These are phyloP conservation scores for Tillandsia fasciculata DNA, from an alignment of 176 grass and related monocot genomes.

Conservation along the genomic window DNA sequence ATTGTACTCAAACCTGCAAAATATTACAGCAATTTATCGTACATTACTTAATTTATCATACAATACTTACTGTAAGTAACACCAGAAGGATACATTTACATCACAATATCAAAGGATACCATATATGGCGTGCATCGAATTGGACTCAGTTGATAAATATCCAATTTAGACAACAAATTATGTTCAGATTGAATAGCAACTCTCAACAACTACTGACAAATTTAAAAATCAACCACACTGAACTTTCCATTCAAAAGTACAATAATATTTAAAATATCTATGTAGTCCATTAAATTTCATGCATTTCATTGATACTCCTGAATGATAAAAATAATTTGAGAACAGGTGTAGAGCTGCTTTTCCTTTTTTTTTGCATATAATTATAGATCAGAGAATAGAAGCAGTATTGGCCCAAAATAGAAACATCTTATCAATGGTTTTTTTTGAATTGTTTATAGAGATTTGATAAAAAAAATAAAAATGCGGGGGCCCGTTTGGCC, in stretches of 20 bases:
- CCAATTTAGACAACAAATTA: not conserved
- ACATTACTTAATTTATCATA: slow-evolving; percentile 12
- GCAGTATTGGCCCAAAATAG: too few species aligned
- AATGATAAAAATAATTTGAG: too few species aligned
- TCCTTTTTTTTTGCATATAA: too few species aligned
- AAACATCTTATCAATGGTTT: too few species aligned
- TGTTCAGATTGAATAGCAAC: too few species aligned
- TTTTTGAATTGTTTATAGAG: too few species aligned
- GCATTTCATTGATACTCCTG: not conserved
- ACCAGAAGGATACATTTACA: not conserved
- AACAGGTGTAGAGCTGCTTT: too few species aligned
- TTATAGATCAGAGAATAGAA: too few species aligned
- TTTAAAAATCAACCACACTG: not conserved
- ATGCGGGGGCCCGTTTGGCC: too few species aligned
- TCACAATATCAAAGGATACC: not conserved
- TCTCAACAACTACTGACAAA: not conserved
- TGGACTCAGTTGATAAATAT: not conserved
- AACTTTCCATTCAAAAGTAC: not conserved
- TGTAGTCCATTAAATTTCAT: not conserved
- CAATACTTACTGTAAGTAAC: not conserved
- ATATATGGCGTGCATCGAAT: not conserved
- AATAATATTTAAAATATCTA: not conserved
- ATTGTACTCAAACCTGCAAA: slow-evolving; percentile 77
- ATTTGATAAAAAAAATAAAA: too few species aligned
- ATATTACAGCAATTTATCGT: not conserved